Evolutionary conservation across 495 filamentous ascomycete species (phyloP), one percentile per base, ranked within the genome.

Genomic region (Penicillium angulare): DNA sequence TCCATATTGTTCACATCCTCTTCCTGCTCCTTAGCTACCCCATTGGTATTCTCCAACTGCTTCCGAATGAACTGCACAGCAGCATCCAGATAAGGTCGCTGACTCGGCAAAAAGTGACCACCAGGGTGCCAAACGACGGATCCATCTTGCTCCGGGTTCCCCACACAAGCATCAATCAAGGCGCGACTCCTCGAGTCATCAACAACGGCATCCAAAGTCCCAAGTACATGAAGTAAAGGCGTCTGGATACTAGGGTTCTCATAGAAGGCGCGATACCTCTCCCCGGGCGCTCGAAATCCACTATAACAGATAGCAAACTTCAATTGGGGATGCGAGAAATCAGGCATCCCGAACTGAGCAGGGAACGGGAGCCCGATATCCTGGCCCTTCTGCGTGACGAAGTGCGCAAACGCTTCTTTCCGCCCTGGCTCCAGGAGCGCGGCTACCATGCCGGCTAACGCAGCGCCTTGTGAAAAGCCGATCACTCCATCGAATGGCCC

Each of bases 41-140:
- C 62, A 15, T 42, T 55, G 7, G 22, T 43, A 20, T 44, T 49
- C 45, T 75, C 76, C 61, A 82, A 60, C 50, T 75, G 75, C 55
- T 85, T 81, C 68, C 72, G 78, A 22, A 97, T 79, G 70, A 96
- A 98, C 22, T 76, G 80, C 32, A 85, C 83, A 43, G 92, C 67
- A 39, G 80, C 83, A 73, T 83, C 83, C 32, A 87, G 81, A 80
- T 86, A 96, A 52, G 88, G 83, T 71, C 86, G 86, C 57, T 82
- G 80, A 44, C 87, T 83, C 0, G 93, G 93, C 60, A 98, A 75
- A 63, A 92, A 95, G 68, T 98, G 93, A 0, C 93, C 92, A 12
- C 93, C 93, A 2, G 93, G 92, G 75, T 97, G 93, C 57, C 80
- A 84, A 32, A 95, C 79, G 26, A 91, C 84, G 53, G 71, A 79